Conservation (phyloP, 257 asterid species). For the Capsicum rhomboideum region DNA sequence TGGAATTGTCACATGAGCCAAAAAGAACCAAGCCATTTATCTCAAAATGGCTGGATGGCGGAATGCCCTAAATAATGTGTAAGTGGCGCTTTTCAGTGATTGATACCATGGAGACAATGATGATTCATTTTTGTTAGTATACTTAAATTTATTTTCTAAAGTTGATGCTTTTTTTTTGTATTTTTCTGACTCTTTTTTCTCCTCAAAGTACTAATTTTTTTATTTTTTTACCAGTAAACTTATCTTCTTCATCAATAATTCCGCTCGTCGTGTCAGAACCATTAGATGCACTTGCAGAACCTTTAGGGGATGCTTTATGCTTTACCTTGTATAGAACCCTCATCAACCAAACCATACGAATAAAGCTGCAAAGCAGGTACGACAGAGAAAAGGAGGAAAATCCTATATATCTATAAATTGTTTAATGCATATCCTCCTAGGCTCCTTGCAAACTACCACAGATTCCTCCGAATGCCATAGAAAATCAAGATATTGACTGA, state of each 20-base stretch:
- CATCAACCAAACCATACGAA: constrained; percentile 73
- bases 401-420: constrained; percentile 42
- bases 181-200: constrained; percentile 55
- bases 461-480: constrained; percentile 97
- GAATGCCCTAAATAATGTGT: constrained; percentile 59
- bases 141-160: constrained; percentile 14
- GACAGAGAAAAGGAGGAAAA: constrained; percentile 60
- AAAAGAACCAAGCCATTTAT: too few relatives aligned
- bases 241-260: constrained; percentile 22
- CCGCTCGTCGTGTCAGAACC: constrained; percentile 27
- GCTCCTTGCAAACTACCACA: constrained; percentile 79
- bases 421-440: constrained; percentile 77
- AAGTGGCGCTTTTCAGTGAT: constrained; percentile 54
- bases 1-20: too few relatives aligned
- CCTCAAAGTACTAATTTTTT: constrained; percentile 24
- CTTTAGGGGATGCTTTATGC: constrained; percentile 16
- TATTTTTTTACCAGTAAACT: constrained; percentile 14
- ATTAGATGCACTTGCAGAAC: constrained; percentile 22
- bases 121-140: constrained; percentile 29
- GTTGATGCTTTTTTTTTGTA: constrained; percentile 19
- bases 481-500: constrained; percentile 92
- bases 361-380: constrained; percentile 70
- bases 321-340: constrained; percentile 29
- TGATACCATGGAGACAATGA: constrained; percentile 35
- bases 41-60: constrained; percentile 34